phyloP scores from a whole-genome alignment of 805 yeast species.

The Myxozyma melibiosi region DNA sequence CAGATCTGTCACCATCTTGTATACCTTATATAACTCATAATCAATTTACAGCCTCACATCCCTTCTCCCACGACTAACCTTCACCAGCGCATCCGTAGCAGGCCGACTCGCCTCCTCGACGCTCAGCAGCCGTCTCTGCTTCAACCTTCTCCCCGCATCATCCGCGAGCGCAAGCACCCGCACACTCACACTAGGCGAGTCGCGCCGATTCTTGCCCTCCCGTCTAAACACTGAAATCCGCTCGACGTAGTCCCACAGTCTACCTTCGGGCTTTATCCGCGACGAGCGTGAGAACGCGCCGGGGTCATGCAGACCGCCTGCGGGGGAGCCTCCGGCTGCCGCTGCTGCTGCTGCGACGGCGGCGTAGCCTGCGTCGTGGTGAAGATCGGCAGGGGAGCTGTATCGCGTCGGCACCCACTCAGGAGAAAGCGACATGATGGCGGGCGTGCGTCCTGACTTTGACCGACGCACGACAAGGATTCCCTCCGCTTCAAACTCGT shows the following conservation, averaged over 20 bases:
- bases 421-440: slow-evolving; percentile 34
- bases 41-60: slow-evolving; percentile 4
- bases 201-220: slow-evolving; percentile 42
- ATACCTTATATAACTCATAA: neutral
- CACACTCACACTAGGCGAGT: slow-evolving; percentile 32
- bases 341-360: slow-evolving; percentile 3
- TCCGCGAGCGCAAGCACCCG: slow-evolving; percentile 32
- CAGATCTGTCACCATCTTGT: too few species aligned
- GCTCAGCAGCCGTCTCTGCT: slow-evolving; percentile 29
- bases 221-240: slow-evolving; percentile 43
- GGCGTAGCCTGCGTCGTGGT: too few species aligned
- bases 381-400: neutral
- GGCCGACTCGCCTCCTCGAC: slow-evolving; percentile 31
- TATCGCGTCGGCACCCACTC: slow-evolving; percentile 35
- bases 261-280: slow-evolving; percentile 37
- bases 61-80: slow-evolving; percentile 22
- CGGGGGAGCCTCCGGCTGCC: slow-evolving; percentile 16
- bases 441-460: slow-evolving; percentile 30
- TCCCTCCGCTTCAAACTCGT: slow-evolving; percentile 42
- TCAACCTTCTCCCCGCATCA: slow-evolving; percentile 32
- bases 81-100: slow-evolving; percentile 30
- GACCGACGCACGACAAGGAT: slow-evolving; percentile 37
- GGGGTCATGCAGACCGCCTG: neutral
- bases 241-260: slow-evolving; percentile 40
- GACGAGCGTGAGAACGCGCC: slow-evolving; percentile 21